Percentiles rank a stretch among this genome's conserved stretches.
phyloP scores from a whole-genome alignment of 495 filamentous ascomycete species.

The Annulohypoxylon bovei region DNA sequence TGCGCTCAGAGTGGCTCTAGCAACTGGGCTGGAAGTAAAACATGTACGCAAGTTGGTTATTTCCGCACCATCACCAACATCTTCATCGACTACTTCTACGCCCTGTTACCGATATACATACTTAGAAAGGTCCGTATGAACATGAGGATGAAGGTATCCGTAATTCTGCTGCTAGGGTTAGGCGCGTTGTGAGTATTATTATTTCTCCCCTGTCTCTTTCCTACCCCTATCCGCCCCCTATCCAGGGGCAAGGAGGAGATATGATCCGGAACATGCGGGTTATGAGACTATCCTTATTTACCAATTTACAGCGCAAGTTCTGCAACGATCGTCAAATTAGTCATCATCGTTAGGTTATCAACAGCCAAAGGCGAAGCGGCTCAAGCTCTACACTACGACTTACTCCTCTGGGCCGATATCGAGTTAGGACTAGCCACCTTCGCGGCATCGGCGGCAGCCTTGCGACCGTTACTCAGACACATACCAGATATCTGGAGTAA shows the following conservation, averaged over 20 bases:
- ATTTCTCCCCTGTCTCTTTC: not conserved
- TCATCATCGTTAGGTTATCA: slow-evolving; percentile 40
- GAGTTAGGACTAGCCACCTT: slow-evolving; percentile 45
- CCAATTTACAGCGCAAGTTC: slow-evolving; percentile 38
- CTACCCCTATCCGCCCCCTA: not conserved
- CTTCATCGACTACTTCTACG: slow-evolving; percentile 48
- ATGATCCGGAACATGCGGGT: not conserved
- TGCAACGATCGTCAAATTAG: slow-evolving; percentile 45
- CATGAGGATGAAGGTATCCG: slow-evolving; percentile 33
- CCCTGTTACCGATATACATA: slow-evolving; percentile 39
- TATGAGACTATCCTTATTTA: too few relatives aligned
- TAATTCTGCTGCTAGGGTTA: slow-evolving; percentile 40
- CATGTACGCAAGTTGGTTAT: slow-evolving; percentile 41
- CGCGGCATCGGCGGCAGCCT: slow-evolving; percentile 40
- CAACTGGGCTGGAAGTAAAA: slow-evolving; percentile 43
- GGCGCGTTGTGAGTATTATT: slow-evolving; percentile 38
- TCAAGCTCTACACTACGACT: slow-evolving; percentile 36
- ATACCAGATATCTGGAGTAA: slow-evolving; percentile 26
- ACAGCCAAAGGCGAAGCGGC: slow-evolving; percentile 33
- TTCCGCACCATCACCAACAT: slow-evolving; percentile 46
- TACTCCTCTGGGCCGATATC: slow-evolving; percentile 46
- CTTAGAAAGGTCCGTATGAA: slow-evolving; percentile 38
- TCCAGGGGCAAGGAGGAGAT: not conserved
- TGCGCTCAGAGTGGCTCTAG: slow-evolving; percentile 40
- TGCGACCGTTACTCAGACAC: slow-evolving; percentile 40